Conservation (phyloP, 345 rosid genomes). For the Euclidium syriacum region DNA sequence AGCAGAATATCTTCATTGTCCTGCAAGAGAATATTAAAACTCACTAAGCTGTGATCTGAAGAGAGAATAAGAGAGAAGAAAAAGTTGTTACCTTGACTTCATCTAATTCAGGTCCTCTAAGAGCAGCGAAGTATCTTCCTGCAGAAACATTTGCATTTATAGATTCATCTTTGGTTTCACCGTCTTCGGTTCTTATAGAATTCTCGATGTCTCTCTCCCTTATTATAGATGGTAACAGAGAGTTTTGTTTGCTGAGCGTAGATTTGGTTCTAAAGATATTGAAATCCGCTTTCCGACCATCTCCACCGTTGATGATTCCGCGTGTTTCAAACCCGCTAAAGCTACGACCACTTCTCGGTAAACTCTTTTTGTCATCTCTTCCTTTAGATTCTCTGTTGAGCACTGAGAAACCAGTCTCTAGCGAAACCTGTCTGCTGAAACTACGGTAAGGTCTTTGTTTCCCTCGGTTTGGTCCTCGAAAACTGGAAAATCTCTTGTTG, state of each 20-base stretch:
- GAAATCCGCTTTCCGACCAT: slow-evolving; percentile 61
- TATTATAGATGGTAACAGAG: slow-evolving; percentile 53
- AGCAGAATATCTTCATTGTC: slow-evolving; percentile 81
- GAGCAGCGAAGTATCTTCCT: slow-evolving; percentile 97
- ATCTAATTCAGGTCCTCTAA: slow-evolving; percentile 90
- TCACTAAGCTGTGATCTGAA: background rate
- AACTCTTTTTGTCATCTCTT: slow-evolving; percentile 47
- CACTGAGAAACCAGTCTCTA: slow-evolving; percentile 84
- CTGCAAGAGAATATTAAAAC: slow-evolving; percentile 36
- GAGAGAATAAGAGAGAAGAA: background rate
- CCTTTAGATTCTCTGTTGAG: slow-evolving; percentile 48
- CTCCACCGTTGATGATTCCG: slow-evolving; percentile 34
- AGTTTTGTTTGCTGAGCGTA: slow-evolving; percentile 74
- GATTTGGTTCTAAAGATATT: slow-evolving; percentile 77
- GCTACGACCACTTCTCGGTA: slow-evolving; percentile 74
- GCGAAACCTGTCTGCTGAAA: slow-evolving; percentile 72
- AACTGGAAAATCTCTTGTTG: slow-evolving; percentile 31
- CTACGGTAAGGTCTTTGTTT: slow-evolving; percentile 32
- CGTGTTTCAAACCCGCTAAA: slow-evolving; percentile 72
- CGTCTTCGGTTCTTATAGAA: slow-evolving; percentile 33
- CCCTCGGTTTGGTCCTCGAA: slow-evolving; percentile 41
- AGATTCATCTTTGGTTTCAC: slow-evolving; percentile 46
- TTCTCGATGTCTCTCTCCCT: slow-evolving; percentile 48
- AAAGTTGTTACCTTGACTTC: slow-evolving; percentile 72
- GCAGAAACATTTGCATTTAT: slow-evolving; percentile 65